Base-by-base conservation (phyloP, 306 rosid genomes). In the Comarum palustre region DNA sequence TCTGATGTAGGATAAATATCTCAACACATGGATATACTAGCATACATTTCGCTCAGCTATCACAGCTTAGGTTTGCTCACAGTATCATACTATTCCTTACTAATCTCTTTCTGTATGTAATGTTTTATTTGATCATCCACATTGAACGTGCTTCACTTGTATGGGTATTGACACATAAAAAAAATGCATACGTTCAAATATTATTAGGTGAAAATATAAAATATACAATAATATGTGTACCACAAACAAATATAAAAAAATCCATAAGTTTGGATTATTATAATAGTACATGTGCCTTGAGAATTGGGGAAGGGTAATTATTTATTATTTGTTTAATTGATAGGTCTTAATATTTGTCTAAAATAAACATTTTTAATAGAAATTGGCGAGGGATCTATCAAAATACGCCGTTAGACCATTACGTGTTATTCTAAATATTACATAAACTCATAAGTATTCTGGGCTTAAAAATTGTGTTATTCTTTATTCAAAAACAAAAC, bases 61-160 rank as follows among this genome's bases (percentile, higher is more conserved):
- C 75, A 72, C 75, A 27, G 17, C 42, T 55, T 71, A 2, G 52
- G 39, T 39, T 22, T 24, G 66, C 66, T 55, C 66, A 39, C 17
- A 8, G 42, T n/a, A 61, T 29, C 45, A 17, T 24, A 52, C 0
- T 7, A 20, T 9, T 32, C 3, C n/a, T 17, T 34, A 38, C 25
- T 38, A 15, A 14, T 16, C 31, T 41, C 29, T 32, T 9, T 31
- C 25, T 32, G 42, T 27, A 57, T 72, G 19, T 9, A 38, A 41
- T 41, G 43, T 27, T 41, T 72, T 41, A 42, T 58, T 48, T 72
- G 42, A 58, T 72, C 43, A 42, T 72, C 68, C 67, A 73, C 80
- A 27, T 84, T 69, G 81, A 79, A 72, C 72, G 69, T 67, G 73
- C 81, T 81, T 80, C 89, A 86, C 85, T 86, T 83, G 84, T 70